Evolutionary conservation across 805 yeast genomes (phyloP).

Genomic region (Candida nemodendra): DNA sequence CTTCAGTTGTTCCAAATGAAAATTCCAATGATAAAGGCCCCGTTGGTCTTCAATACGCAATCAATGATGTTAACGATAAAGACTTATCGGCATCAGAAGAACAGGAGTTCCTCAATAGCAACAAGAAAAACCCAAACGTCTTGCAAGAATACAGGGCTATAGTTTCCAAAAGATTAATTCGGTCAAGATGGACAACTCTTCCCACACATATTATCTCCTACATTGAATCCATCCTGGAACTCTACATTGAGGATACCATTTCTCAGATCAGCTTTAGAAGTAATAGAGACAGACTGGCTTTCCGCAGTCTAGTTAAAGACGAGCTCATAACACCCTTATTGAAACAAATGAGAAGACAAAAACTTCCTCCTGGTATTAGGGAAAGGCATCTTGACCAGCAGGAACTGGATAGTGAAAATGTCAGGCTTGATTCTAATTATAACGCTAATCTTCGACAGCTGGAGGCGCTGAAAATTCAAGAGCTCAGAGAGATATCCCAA

Average conservation of each 20-base stretch:
- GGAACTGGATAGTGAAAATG: slow-evolving; percentile 20
- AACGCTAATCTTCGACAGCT: slow-evolving; percentile 29
- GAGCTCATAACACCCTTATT: slow-evolving; percentile 23
- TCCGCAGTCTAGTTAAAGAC: slow-evolving; percentile 20
- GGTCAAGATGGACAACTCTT: slow-evolving; percentile 20
- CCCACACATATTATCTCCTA: slow-evolving; percentile 12
- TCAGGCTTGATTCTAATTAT: slow-evolving; percentile 23
- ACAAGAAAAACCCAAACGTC: slow-evolving; percentile 4
- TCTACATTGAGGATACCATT: slow-evolving; percentile 23
- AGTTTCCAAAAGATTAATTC: slow-evolving; percentile 17
- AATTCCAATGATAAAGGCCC: neutral
- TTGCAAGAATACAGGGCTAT: slow-evolving; percentile 12
- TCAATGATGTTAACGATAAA: neutral
- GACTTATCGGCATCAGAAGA: slow-evolving; percentile 8
- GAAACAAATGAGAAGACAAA: slow-evolving; percentile 18
- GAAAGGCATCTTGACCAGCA: slow-evolving; percentile 28
- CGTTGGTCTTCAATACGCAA: neutral
- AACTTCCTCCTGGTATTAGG: slow-evolving; percentile 26
- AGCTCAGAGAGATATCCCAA: slow-evolving; percentile 19
- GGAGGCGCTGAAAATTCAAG: slow-evolving; percentile 23
- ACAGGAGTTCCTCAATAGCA: slow-evolving; percentile 5
- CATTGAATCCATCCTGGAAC: slow-evolving; percentile 17
- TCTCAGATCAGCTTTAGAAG: slow-evolving; percentile 13
- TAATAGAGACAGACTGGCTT: slow-evolving; percentile 15
- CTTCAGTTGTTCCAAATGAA: neutral